Conservation (phyloP, 108 stramenopile genomes). For the Discostella stelligeroides region DNA sequence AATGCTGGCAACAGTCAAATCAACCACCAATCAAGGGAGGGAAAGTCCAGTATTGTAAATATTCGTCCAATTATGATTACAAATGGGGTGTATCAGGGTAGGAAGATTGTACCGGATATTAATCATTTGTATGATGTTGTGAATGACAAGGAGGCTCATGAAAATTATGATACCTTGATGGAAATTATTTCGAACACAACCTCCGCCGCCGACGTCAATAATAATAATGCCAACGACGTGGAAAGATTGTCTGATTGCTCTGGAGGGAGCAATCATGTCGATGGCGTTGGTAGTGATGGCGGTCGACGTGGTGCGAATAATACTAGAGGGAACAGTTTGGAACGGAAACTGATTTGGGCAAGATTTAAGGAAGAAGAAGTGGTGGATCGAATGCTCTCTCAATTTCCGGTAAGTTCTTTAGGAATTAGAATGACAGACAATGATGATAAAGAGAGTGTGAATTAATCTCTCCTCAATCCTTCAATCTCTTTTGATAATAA, state of each 20-base stretch:
- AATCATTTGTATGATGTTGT: conserved; percentile 40
- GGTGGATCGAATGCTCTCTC: conserved; percentile 67
- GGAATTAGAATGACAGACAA: background rate
- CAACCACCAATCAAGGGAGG: background rate
- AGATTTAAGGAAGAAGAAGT: conserved; percentile 60
- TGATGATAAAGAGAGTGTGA: background rate
- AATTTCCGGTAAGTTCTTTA: conserved; percentile 64
- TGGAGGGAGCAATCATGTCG: background rate
- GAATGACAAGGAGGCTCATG: conserved; percentile 37
- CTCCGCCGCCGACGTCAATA: background rate
- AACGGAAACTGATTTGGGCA: conserved; percentile 17
- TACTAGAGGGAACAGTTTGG: background rate
- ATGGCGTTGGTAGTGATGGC: background rate
- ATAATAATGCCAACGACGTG: background rate
- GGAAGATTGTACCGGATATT: conserved; percentile 42
- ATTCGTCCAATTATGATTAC: background rate
- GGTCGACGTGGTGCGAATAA: background rate
- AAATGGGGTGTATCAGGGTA: conserved; percentile 24
- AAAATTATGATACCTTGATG: conserved; percentile 37
- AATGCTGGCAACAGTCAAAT: conserved; percentile 4
- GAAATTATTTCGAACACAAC: conserved; percentile 8
- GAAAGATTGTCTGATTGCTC: background rate
- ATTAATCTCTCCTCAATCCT: background rate
- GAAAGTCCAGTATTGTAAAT: background rate
- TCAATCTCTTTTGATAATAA: background rate